Evolutionary conservation across 192 early-diverging fungal species (phyloP).

Genomic region (Mortierella antarctica): DNA sequence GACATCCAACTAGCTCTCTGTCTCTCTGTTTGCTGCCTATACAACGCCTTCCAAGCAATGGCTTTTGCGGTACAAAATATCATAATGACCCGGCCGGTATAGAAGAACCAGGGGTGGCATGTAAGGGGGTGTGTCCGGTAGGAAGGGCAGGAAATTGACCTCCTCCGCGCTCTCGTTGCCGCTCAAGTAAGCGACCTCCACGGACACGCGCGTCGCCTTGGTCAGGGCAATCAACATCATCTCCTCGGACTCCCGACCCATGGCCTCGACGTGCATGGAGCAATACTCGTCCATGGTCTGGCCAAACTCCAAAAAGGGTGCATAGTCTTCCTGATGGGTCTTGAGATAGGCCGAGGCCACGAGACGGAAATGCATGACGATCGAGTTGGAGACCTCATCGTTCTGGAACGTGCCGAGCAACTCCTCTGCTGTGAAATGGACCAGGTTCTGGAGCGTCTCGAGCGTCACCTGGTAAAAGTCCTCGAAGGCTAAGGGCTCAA

Average conservation of each 20-base stretch:
- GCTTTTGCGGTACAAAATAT: conserved; percentile 73
- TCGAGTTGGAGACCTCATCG: conserved; percentile 66
- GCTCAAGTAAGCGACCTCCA: conserved; percentile 79
- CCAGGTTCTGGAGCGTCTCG: conserved; percentile 52
- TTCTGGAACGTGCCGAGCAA: conserved; percentile 63
- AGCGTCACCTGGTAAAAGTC: conserved; percentile 66
- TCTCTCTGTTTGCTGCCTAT: conserved; percentile 10
- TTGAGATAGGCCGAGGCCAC: conserved; percentile 68
- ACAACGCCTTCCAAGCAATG: conserved; percentile 50
- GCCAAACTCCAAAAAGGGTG: conserved; percentile 66
- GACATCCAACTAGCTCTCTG: neutral
- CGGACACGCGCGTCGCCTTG: conserved; percentile 69
- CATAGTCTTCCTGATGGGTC: conserved; percentile 65
- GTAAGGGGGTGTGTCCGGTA: conserved; percentile 62
- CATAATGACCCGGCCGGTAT: conserved; percentile 78
- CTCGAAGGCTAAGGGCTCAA: conserved; percentile 63
- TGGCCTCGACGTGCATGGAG: conserved; percentile 63
- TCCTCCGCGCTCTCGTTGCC: conserved; percentile 59
- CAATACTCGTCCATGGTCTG: conserved; percentile 69
- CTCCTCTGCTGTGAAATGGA: conserved; percentile 33
- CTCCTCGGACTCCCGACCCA: conserved; percentile 81
- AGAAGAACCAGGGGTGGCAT: conserved; percentile 57
- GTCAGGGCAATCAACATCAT: conserved; percentile 82
- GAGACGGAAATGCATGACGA: conserved; percentile 69
- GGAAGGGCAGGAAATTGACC: conserved; percentile 81